These are phyloP conservation scores for Kondoa subrosea DNA, from an alignment of 768 basidiomycete genomes.

Conservation along the genomic window DNA sequence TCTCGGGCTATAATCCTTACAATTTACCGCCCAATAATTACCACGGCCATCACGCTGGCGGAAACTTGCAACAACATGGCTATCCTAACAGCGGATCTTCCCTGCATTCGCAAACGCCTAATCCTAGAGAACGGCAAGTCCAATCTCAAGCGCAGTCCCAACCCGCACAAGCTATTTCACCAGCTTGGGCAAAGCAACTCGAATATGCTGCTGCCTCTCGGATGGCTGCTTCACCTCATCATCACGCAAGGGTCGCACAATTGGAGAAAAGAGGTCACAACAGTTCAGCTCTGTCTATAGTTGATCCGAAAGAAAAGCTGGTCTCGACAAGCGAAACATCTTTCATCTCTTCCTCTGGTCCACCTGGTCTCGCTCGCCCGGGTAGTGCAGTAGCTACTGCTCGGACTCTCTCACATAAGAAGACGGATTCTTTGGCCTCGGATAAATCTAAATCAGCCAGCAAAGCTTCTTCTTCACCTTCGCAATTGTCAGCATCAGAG, in stretches of 20 bases:
- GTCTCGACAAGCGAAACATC: constrained; percentile 24
- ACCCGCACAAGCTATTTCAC: constrained; percentile 15
- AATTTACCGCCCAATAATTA: background rate
- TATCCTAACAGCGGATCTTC: constrained; percentile 1
- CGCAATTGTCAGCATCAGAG: background rate
- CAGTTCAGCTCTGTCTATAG: constrained; percentile 77
- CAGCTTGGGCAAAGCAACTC: constrained; percentile 27
- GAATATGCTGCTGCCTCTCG: constrained; percentile 50
- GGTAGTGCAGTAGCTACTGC: constrained; percentile 10
- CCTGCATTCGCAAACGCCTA: too few species aligned
- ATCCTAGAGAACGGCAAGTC: background rate
- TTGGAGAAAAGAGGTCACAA: constrained; percentile 74
- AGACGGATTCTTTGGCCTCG: constrained; percentile 4
- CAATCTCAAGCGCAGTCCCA: constrained; percentile 9
- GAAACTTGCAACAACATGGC: background rate
- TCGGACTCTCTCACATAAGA: constrained; percentile 8
- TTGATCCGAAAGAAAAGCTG: constrained; percentile 46
- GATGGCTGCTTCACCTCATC: constrained; percentile 71
- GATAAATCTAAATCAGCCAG: constrained; percentile 11
- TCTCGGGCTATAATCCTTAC: background rate
- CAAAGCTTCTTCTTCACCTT: constrained; percentile 5
- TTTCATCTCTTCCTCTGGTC: constrained; percentile 6
- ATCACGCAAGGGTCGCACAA: constrained; percentile 85
- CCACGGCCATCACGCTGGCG: constrained; percentile 9
- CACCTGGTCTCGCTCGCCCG: constrained; percentile 1